Evolutionary conservation across 2,329 filamentous ascomycete genomes (phyloP), one percentile per base, ranked within the genome.

Genomic region (Byssochlamys sp.): DNA sequence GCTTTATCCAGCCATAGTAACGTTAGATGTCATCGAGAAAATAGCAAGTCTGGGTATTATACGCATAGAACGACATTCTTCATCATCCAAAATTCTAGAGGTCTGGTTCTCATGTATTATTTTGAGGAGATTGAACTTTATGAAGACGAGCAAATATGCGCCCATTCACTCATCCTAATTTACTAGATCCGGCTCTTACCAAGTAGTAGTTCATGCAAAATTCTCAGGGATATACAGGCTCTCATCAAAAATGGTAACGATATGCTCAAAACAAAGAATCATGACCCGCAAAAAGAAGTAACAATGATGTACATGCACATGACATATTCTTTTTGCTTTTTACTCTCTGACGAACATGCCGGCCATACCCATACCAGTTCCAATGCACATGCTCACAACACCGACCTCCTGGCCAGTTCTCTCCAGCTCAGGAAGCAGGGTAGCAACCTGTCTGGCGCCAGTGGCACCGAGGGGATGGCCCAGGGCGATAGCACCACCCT

Each of bases 371-470:
- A 89, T 89, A n/a, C 87, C 87, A 0, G 88, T 90, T 14, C 88
- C 88, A 59, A 91, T 84, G 72, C 91, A 96, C 89, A 96, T 95
- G 67, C 88, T 94, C 57, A 95, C 83, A 51, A 96, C 89, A 63
- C 91, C 91, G 53, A 95, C 78, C 72, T 92, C 81, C 58, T 88
- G 80, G 0, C 84, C 82, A 56, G 80, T 81, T 65, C 89, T 74
- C 73, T 84, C 76, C 84, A 89, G 68, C 77, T 87, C 80, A 73
- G 82, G 70, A 76, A 95, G 70, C 78, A 92, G 72, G 54, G 89
- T 92, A 53, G 84, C 84, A 65, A 91, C 75, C 81, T 95, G 87
- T 63, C 91, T 80, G 29, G 88, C 90, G 33, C 90, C 90, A 4
- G 91, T 96, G 31, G 91, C 91, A 52, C 92, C 91, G 12, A 60